These are phyloP conservation scores for Lactifluus piperatus DNA, from an alignment of 768 basidiomycete species.

Conservation along the genomic window DNA sequence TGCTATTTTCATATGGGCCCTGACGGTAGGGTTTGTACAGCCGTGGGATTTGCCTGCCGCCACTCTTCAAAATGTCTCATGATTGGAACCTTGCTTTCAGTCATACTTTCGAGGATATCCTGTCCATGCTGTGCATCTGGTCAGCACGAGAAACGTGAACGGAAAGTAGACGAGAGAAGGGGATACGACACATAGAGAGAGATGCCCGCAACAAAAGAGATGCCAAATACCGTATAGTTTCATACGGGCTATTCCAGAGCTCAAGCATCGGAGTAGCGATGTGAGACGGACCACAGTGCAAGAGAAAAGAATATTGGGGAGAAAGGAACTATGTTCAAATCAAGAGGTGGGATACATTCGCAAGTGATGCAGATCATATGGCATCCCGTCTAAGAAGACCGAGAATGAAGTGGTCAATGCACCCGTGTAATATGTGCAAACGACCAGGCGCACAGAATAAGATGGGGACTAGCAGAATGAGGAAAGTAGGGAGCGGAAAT, in stretches of 20 bases:
- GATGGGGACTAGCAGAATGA: neutral
- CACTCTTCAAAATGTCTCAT: constrained; percentile 58
- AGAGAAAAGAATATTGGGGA: neutral
- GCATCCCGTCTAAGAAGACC: neutral
- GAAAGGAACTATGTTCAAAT: neutral
- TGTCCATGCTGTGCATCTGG: constrained; percentile 52
- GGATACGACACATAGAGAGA: neutral
- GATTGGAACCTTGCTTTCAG: constrained; percentile 54
- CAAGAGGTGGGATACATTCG: neutral
- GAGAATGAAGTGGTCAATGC: neutral
- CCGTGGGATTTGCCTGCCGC: constrained; percentile 28
- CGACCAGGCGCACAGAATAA: neutral
- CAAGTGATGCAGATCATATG: neutral
- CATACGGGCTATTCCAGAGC: neutral
- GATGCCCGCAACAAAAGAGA: neutral
- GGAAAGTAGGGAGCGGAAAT: constrained; percentile 7
- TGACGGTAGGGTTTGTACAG: constrained; percentile 16
- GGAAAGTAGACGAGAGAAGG: neutral
- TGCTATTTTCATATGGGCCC: constrained; percentile 31
- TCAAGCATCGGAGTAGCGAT: neutral
- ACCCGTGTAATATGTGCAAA: neutral
- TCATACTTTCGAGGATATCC: constrained; percentile 58
- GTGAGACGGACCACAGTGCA: neutral
- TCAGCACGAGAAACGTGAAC: constrained; percentile 8
- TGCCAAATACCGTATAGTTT: neutral